Evolutionary conservation across 2,329 filamentous ascomycete genomes (phyloP).

Genomic region (Penicillium sp.): DNA sequence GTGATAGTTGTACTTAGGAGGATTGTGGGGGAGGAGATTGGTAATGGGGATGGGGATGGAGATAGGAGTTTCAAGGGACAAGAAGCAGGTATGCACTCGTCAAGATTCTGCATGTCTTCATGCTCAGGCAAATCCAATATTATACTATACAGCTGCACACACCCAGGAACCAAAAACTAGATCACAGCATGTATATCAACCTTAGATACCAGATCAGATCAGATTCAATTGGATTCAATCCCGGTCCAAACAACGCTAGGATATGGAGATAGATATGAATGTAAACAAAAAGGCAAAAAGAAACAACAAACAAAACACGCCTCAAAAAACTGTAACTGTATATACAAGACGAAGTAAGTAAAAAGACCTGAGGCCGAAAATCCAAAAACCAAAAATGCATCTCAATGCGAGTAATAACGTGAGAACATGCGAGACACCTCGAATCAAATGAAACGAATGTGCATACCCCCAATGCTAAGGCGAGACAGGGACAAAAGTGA

Average conservation of each 20-base stretch:
- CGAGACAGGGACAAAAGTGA: not conserved
- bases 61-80: not conserved
- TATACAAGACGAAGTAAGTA: not conserved
- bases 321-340: not conserved
- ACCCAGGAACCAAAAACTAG: not conserved
- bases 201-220: not conserved
- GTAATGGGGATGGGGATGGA: not conserved
- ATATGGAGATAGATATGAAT: constrained; percentile 2
- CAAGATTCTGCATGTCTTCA: not conserved
- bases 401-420: constrained; percentile 3
- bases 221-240: not conserved
- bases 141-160: not conserved
- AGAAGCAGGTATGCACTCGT: not conserved
- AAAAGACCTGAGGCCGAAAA: not conserved
- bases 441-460: not conserved
- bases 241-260: constrained; percentile 7
- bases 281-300: not conserved
- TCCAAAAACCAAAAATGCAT: not conserved
- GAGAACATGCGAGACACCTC: not conserved
- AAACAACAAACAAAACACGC: not conserved
- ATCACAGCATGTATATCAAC: not conserved
- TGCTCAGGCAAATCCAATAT: not conserved
- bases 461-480: constrained; percentile 1
- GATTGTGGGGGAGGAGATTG: not conserved
- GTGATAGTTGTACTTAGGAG: constrained; percentile 31